Conservation (phyloP, 192 early-diverging fungal species). For the Geranomyces michiganensis region DNA sequence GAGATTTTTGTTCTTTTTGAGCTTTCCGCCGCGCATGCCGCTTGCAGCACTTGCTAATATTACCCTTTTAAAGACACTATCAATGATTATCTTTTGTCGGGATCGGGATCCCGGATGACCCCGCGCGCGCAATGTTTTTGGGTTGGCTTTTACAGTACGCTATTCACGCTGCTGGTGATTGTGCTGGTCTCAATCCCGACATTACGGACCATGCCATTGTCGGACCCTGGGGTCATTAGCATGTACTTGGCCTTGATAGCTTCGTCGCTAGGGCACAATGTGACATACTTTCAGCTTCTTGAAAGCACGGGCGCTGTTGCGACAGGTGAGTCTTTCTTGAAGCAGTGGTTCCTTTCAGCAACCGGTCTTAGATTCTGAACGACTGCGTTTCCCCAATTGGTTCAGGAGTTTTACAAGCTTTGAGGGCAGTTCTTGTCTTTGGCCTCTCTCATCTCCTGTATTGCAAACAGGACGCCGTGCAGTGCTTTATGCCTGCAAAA, state of each 20-base stretch:
- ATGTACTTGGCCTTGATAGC: constrained; percentile 41
- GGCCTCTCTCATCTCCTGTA: constrained; percentile 44
- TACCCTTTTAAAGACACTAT: constrained; percentile 33
- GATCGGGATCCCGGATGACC: constrained; percentile 5
- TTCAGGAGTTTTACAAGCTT: constrained; percentile 45
- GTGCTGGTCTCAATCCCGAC: constrained; percentile 39
- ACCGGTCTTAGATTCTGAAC: no score
- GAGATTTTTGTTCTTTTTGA: background rate
- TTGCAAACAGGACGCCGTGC: constrained; percentile 40
- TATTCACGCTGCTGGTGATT: constrained; percentile 37
- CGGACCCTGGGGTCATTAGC: constrained; percentile 32
- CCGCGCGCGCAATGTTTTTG: constrained; percentile 47
- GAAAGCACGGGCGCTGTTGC: constrained; percentile 54
- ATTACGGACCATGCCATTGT: constrained; percentile 40
- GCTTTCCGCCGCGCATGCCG: background rate
- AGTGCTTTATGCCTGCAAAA: constrained; percentile 48
- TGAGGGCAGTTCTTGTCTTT: constrained; percentile 52
- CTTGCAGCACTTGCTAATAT: background rate
- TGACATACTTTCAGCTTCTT: constrained; percentile 50
- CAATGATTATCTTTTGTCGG: constrained; percentile 44
- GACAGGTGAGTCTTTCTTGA: constrained; percentile 28
- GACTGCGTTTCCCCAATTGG: no score
- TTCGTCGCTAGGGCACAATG: constrained; percentile 43
- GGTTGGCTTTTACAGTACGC: constrained; percentile 46
- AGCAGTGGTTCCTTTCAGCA: no score